Percentiles rank a stretch among this genome's conserved stretches.
Evolutionary conservation across 1,139 yeast genomes (phyloP).

Genomic region (Taphrina wiesneri): DNA sequence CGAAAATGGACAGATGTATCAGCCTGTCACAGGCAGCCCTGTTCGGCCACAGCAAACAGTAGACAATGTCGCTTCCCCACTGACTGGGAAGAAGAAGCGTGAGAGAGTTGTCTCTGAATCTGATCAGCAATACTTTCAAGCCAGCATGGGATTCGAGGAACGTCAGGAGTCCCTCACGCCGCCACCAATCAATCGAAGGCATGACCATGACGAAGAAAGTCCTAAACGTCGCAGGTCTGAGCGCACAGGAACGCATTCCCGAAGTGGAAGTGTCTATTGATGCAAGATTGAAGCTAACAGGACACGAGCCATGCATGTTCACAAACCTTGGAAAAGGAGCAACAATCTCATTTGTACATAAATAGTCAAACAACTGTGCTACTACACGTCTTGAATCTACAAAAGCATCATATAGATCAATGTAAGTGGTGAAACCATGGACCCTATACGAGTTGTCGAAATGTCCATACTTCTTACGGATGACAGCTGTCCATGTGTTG

Average conservation of each 20-base stretch:
- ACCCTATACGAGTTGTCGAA: neutral
- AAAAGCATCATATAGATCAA: neutral
- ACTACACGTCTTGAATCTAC: neutral
- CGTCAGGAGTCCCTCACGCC: constrained; percentile 20
- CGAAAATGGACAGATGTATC: constrained; percentile 5
- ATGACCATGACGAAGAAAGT: constrained; percentile 6
- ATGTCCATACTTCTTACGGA: neutral
- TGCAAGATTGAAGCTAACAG: neutral
- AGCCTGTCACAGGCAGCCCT: neutral
- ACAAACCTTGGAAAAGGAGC: neutral
- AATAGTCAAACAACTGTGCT: neutral
- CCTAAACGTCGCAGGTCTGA: constrained; percentile 22
- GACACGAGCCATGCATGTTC: neutral
- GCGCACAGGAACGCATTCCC: constrained; percentile 17
- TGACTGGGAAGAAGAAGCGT: constrained; percentile 29
- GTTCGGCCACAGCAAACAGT: neutral
- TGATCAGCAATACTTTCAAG: neutral
- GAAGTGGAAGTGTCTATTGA: constrained; percentile 16
- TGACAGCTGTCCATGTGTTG: no score
- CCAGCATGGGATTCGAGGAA: neutral
- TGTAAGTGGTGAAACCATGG: neutral
- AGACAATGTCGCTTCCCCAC: constrained; percentile 11
- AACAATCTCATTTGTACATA: neutral
- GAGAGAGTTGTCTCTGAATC: constrained; percentile 18
- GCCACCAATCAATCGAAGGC: constrained; percentile 5